A percentile compares a stretch with the other conserved stretches of the same genome.
phyloP scores from a whole-genome alignment of 352 stramenopile genomes.

The Globisporangium sylvaticum region DNA sequence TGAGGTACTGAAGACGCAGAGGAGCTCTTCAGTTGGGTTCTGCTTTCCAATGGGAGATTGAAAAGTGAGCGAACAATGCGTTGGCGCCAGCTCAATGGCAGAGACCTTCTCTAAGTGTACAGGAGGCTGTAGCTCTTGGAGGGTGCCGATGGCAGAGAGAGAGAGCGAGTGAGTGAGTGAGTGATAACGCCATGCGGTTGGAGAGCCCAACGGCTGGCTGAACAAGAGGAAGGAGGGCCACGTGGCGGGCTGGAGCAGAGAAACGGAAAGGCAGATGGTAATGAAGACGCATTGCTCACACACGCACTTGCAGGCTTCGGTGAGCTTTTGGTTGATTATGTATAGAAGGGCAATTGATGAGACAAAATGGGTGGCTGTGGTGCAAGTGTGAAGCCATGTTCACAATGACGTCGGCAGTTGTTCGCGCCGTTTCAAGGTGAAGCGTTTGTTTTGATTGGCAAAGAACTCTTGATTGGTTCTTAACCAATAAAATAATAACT shows the following conservation, averaged over 20 bases:
- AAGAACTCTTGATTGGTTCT: no score
- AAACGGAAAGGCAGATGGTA: neutral
- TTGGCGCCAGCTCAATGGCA: neutral
- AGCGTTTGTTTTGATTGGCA: no score
- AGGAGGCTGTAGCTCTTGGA: neutral
- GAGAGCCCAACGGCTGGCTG: neutral
- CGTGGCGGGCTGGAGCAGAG: neutral
- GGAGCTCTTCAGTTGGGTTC: neutral
- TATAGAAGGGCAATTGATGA: no score
- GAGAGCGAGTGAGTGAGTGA: neutral
- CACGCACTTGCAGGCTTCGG: no score
- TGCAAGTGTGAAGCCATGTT: neutral
- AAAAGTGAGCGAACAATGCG: neutral
- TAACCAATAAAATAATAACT: no score
- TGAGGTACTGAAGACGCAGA: neutral
- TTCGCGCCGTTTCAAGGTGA: neutral
- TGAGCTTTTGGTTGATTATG: no score
- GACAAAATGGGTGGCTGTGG: neutral
- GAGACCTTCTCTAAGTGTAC: neutral
- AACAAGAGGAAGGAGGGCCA: neutral
- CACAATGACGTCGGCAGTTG: neutral
- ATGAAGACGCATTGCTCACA: neutral
- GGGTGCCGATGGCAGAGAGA: neutral
- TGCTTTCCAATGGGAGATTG: slow-evolving; percentile 1
- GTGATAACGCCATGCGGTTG: neutral